phyloP scores from a whole-genome alignment of 345 rosid species.

The Draba incana region DNA sequence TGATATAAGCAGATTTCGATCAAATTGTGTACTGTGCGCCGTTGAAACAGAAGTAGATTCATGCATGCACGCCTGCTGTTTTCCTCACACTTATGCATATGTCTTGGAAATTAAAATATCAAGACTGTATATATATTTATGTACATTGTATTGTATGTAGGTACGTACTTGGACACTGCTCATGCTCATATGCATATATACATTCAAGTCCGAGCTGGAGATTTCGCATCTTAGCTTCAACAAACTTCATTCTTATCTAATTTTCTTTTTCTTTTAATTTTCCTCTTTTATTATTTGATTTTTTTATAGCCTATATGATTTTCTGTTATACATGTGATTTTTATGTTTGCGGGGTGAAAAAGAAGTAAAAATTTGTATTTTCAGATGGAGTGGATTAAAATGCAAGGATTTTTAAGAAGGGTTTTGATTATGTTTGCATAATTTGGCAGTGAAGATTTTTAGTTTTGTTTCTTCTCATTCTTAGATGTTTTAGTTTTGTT shows the following conservation, averaged over 20 bases:
- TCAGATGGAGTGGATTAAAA: neutral
- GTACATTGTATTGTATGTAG: conserved; percentile 21
- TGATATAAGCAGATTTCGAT: conserved; percentile 14
- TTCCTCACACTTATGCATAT: conserved; percentile 4
- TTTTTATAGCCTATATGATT: neutral
- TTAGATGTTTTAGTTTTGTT: conserved; percentile 1
- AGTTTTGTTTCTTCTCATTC: neutral
- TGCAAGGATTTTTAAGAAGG: neutral
- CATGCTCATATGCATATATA: conserved; percentile 28
- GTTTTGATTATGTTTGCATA: neutral
- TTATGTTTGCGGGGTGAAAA: neutral
- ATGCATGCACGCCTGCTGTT: conserved; percentile 39
- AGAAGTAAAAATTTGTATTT: neutral
- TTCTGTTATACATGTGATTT: neutral
- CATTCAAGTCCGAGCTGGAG: conserved; percentile 38
- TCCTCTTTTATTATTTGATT: neutral
- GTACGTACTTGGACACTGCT: conserved; percentile 34
- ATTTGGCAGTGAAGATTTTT: neutral
- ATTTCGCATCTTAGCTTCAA: conserved; percentile 35
- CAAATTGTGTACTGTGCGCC: conserved; percentile 34
- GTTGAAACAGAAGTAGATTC: conserved; percentile 32
- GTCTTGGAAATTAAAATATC: neutral
- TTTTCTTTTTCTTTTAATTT: neutral
- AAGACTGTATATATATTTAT: conserved; percentile 14
- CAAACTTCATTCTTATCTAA: conserved; percentile 12